These are phyloP conservation scores for Hapsidospora chrysogenum DNA, from an alignment of 495 filamentous ascomycete species.

Conservation along the genomic window DNA sequence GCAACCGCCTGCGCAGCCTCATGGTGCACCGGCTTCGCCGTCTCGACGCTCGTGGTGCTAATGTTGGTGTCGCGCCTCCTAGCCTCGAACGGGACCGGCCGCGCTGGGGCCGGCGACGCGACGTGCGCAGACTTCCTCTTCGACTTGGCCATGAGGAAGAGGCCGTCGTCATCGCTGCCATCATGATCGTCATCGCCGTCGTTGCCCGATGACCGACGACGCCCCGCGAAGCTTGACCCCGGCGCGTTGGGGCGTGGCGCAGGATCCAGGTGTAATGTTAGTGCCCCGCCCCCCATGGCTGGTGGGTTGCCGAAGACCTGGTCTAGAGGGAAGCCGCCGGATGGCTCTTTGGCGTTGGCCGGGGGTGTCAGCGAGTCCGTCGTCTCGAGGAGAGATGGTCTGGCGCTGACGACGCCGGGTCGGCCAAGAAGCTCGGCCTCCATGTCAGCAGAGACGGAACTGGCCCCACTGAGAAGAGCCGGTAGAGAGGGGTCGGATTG, in stretches of 20 bases:
- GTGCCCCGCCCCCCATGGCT: slow-evolving; percentile 11
- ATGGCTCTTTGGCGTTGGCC: slow-evolving; percentile 26
- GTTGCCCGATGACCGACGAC: slow-evolving; percentile 9
- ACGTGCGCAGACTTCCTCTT: slow-evolving; percentile 16
- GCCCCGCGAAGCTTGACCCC: slow-evolving; percentile 5
- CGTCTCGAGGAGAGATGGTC: slow-evolving; percentile 23
- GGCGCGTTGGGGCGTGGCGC: background rate
- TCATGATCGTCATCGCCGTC: slow-evolving; percentile 39
- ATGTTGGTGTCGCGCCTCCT: slow-evolving; percentile 30
- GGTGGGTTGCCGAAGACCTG: slow-evolving; percentile 10
- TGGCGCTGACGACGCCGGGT: slow-evolving; percentile 23
- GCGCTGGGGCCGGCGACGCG: slow-evolving; percentile 10
- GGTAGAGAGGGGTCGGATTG: slow-evolving; percentile 62
- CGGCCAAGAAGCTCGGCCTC: slow-evolving; percentile 35
- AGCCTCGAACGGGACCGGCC: slow-evolving; percentile 12
- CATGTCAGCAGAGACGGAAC: slow-evolving; percentile 49
- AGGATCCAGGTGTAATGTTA: slow-evolving; percentile 10
- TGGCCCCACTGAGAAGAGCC: slow-evolving; percentile 63
- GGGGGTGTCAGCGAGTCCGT: slow-evolving; percentile 36
- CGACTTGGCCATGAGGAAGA: slow-evolving; percentile 24
- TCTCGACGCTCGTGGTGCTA: slow-evolving; percentile 35
- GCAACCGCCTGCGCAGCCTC: no score
- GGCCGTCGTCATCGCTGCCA: slow-evolving; percentile 37
- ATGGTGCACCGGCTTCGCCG: no score
- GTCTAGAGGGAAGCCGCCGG: slow-evolving; percentile 22